Evolutionary conservation across 139 green algal species (phyloP).

Genomic region (Picochlorum sp.): DNA sequence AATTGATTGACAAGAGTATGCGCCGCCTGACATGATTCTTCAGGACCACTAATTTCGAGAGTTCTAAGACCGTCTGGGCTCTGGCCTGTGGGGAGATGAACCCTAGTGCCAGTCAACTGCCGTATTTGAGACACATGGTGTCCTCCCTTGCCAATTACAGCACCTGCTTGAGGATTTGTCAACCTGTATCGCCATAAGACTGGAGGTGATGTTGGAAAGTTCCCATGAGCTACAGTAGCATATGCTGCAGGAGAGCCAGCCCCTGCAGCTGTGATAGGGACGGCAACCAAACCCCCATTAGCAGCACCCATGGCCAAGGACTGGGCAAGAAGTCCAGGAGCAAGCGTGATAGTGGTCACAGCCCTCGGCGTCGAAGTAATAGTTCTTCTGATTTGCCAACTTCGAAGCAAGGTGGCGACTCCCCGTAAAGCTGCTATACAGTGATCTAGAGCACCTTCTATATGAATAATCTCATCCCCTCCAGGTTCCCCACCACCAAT

Average conservation of each 20-base stretch:
- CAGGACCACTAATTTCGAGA: conserved; percentile 12
- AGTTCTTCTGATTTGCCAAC: conserved; percentile 17
- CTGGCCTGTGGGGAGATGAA: conserved; percentile 14
- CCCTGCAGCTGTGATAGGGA: background rate
- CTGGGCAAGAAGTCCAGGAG: background rate
- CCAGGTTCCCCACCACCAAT: background rate
- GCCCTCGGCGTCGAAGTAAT: background rate
- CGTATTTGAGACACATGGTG: conserved; percentile 20
- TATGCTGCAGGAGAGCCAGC: background rate
- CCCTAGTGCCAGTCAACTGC: conserved; percentile 9
- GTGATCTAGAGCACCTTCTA: conserved; percentile 21
- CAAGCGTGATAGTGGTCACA: background rate
- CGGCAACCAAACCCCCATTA: background rate
- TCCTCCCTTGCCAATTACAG: conserved; percentile 27
- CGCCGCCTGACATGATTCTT: conserved; percentile 12
- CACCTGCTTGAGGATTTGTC: conserved; percentile 18
- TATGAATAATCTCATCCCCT: conserved; percentile 19
- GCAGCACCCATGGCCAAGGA: background rate
- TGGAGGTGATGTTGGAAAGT: background rate
- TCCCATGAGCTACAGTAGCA: background rate
- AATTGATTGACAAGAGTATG: conserved; percentile 25
- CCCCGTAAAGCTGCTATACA: conserved; percentile 15
- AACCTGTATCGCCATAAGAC: conserved; percentile 11
- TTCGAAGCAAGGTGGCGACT: conserved; percentile 22
- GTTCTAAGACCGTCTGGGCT: conserved; percentile 1